phyloP scores from a whole-genome alignment of 2,329 filamentous ascomycete genomes.

The Penicillium psychrosexuale region DNA sequence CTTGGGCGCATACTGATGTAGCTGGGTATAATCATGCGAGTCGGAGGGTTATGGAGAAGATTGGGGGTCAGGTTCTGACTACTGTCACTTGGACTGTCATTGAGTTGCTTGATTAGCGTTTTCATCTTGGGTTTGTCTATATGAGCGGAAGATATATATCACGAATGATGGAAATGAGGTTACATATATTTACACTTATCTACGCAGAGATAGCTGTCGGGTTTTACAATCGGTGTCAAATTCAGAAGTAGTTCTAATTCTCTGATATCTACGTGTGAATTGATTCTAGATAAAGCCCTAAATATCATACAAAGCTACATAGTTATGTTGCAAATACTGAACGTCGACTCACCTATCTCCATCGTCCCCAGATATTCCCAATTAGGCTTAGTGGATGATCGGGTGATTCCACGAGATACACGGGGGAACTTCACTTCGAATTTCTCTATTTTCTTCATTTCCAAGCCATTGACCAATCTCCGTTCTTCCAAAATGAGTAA shows the following conservation, averaged over 20 bases:
- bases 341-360: conserved; percentile 1
- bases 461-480: conserved; percentile 11
- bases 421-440: conserved; percentile 4
- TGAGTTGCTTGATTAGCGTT: conserved; percentile 25
- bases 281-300: not conserved
- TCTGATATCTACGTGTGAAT: not conserved
- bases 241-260: not conserved
- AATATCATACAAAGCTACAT: no score
- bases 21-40: conserved; percentile 35
- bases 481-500: conserved; percentile 33
- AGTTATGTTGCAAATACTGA: no score
- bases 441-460: conserved; percentile 3
- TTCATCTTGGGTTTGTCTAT: not conserved
- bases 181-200: not conserved
- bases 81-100: conserved; percentile 40
- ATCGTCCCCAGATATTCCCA: conserved; percentile 12
- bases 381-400: conserved; percentile 14
- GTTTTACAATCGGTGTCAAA: no score
- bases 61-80: conserved; percentile 38
- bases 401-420: conserved; percentile 9
- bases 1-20: conserved; percentile 42
- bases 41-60: conserved; percentile 45
- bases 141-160: not conserved
- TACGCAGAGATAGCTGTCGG: not conserved
- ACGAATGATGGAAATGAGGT: not conserved